Evolutionary conservation across 2,329 filamentous ascomycete genomes (phyloP), one percentile per base, ranked within the genome.

Genomic region (Exophiala phaeomuriformis): DNA sequence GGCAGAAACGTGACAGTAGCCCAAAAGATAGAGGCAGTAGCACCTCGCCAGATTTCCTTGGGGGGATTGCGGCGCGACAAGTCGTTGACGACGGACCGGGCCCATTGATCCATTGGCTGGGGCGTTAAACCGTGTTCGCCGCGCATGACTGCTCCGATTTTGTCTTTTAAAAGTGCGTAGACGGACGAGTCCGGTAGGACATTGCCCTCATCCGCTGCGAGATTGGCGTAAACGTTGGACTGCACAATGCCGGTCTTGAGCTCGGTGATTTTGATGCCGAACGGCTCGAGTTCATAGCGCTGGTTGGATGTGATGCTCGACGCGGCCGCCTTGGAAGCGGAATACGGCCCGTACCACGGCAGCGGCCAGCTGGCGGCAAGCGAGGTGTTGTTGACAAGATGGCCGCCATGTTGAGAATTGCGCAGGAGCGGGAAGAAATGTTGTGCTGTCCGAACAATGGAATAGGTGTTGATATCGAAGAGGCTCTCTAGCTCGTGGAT

Each of bases 291-390:
- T 52, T 70, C 68, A 6, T 67, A 54, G 9, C 68, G 64, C 10
- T 70, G 65, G 1, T 76, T 78, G 53, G 82, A 73, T 51, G 74
- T 77, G 64, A 79, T 81, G 1, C 72, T 70, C 63, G 81, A 77
- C 27, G 82, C 63, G 1, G 80, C 79, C 0, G 78, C 80, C 64
- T 83, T 82, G 35, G 75, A 68, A 32, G 61, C 65, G 29, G 55
- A 64, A 44, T 70, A 71, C 43, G 65, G 49, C 31, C 60, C 63
- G 29, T 67, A 63, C 42, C 62, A 71, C 1, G 70, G 70, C 52
- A 64, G 47, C 52, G 63, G 51, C 33, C 41, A 6, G 12, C 44
- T 43, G 8, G 41, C 30, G 1, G 55, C 61, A 36, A 65, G 47
- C 1, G 65, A 67, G 4, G 53, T 61, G 28, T 63, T 59, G 55